phyloP scores from a whole-genome alignment of 371 early-diverging fungal species.

The Saksenaea oblongispora region DNA sequence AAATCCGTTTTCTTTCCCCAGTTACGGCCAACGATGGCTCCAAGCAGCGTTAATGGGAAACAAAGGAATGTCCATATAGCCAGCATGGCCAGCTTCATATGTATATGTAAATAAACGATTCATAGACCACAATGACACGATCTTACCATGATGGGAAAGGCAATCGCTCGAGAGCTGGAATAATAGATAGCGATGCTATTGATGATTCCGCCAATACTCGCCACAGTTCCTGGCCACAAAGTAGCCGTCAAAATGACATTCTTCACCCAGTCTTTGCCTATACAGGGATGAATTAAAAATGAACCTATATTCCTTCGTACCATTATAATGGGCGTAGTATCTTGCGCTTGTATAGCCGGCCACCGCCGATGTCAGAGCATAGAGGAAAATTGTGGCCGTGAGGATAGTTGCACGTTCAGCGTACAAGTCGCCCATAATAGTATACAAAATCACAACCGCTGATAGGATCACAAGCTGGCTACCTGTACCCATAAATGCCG shows the following conservation, averaged over 20 bases:
- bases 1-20: slow-evolving; percentile 68
- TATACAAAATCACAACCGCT: slow-evolving; percentile 68
- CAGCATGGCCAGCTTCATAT: slow-evolving; percentile 58
- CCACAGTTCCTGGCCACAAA: slow-evolving; percentile 72
- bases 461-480: slow-evolving; percentile 67
- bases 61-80: slow-evolving; percentile 78
- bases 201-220: slow-evolving; percentile 58
- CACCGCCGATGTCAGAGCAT: slow-evolving; percentile 74
- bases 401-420: slow-evolving; percentile 80
- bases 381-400: slow-evolving; percentile 78
- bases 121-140: not conserved
- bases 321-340: slow-evolving; percentile 74
- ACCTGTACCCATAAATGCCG: slow-evolving; percentile 76
- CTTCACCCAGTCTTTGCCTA: slow-evolving; percentile 72
- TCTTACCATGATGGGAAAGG: slow-evolving; percentile 72
- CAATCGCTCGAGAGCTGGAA: slow-evolving; percentile 77
- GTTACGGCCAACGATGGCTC: slow-evolving; percentile 75
- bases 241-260: slow-evolving; percentile 71
- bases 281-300: not conserved
- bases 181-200: slow-evolving; percentile 80
- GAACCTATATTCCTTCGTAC: slow-evolving; percentile 18
- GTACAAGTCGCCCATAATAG: slow-evolving; percentile 74
- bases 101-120: not conserved
- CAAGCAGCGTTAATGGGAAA: slow-evolving; percentile 78
- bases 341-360: slow-evolving; percentile 73